Base-by-base conservation (phyloP, 129 eudicot species). In the Ambrosia trifida region DNA sequence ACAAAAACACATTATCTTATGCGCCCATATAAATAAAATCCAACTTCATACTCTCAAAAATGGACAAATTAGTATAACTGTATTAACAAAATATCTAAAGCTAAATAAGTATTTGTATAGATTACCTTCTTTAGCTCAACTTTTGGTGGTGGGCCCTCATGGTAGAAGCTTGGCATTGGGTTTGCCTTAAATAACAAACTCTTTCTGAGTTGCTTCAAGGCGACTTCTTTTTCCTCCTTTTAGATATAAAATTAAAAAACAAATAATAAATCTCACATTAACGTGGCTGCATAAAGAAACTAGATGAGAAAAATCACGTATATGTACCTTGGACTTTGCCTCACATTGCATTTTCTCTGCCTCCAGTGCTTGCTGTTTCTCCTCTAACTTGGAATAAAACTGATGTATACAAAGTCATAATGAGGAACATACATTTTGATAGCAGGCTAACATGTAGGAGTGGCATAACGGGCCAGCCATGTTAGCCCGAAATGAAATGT, bases 131-230 rank as follows among this genome's bases (percentile, higher is more conserved):
- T 91, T 75, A 86, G 73, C 85, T 91, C 93, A 72, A 60, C 78
- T 77, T 91, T 91, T 0, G 97, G 90, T 51, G 96, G 97, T 12
- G 96, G 94, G 51, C 97, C 97, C 64, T 91, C 97, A 51, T 88
- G 93, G 78, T 91, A 91, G 83, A 91, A 91, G 80, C 91, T 91
- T 41, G 96, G 97, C 96, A 91, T 91, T 13, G 97, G 97, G 82
- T 69, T 91, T 51, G 97, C 97, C 81, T 88, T 91, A 61, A 91
- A 91, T 56, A 56, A 24, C 82, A 91, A 74, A 79, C 88, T 84
- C 83, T 83, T 91, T 32, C 97, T 79, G 57, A 88, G 76, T 79
- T 91, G 91, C 81, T 88, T 91, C 36, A 91, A 66, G 43, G 97
- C 95, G 74, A 91, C 93, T 72, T 91, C 91, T 78, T 44, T 82